Percentiles rank a stretch among this genome's conserved stretches.
phyloP scores from a whole-genome alignment of 2,329 filamentous ascomycete genomes.

The Raffaelea ambrosiae region DNA sequence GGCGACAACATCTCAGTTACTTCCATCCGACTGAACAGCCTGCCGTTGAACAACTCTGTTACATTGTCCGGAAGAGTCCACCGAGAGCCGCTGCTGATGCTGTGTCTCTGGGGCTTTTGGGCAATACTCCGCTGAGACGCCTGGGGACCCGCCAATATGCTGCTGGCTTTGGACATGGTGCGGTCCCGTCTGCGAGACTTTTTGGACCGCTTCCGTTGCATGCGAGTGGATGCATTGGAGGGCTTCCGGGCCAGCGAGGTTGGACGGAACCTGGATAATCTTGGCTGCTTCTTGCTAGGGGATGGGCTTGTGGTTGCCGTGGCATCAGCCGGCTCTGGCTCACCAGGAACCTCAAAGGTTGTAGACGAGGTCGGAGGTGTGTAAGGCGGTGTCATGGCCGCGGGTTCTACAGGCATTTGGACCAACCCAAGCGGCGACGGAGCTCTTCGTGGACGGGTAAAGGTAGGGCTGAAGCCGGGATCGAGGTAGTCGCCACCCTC shows the following conservation, averaged over 20 bases:
- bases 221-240: constrained; percentile 19
- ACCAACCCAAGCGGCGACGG: not conserved
- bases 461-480: not conserved
- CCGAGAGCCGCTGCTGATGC: constrained; percentile 23
- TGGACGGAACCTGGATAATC: constrained; percentile 12
- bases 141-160: too few relatives aligned
- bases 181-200: constrained; percentile 16
- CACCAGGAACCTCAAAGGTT: not conserved
- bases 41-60: constrained; percentile 46
- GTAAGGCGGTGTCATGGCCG: not conserved
- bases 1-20: constrained; percentile 52
- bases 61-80: constrained; percentile 50
- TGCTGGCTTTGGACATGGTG: not conserved
- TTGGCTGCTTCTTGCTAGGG: not conserved
- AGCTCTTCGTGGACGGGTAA: constrained; percentile 9
- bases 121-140: too few relatives aligned
- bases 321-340: too few relatives aligned
- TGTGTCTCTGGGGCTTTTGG: too few relatives aligned
- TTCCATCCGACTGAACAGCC: constrained; percentile 46
- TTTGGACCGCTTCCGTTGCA: constrained; percentile 33
- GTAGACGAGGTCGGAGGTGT: not conserved
- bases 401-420: not conserved
- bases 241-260: constrained; percentile 17
- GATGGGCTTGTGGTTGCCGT: too few relatives aligned
- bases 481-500: constrained; percentile 7